A percentile compares a stretch with the other conserved stretches of the same genome.
Evolutionary conservation across 2,329 filamentous ascomycete genomes (phyloP).

Genomic region (Trichoderma polysporum): DNA sequence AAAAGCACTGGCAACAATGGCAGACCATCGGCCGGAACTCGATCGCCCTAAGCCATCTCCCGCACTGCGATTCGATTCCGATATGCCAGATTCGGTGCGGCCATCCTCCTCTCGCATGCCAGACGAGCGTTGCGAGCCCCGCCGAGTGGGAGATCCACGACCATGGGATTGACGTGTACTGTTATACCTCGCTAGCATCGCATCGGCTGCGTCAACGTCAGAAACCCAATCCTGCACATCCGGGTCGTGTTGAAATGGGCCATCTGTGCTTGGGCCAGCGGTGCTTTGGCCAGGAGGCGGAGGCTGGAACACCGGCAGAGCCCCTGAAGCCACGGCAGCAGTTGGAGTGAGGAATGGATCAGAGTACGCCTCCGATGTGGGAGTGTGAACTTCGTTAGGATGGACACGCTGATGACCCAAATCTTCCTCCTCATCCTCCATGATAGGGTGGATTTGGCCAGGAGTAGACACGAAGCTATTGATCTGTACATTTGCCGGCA

Average conservation of each 20-base stretch:
- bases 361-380: slow-evolving; percentile 39
- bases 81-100: slow-evolving; percentile 57
- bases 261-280: slow-evolving; percentile 44
- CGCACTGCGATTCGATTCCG: slow-evolving; percentile 52
- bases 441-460: slow-evolving; percentile 56
- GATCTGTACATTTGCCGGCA: slow-evolving; percentile 33
- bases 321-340: slow-evolving; percentile 22
- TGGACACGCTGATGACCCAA: slow-evolving; percentile 30
- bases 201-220: slow-evolving; percentile 55
- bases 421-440: slow-evolving; percentile 58
- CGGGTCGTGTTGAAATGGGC: slow-evolving; percentile 40
- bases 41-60: slow-evolving; percentile 43
- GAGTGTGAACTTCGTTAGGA: slow-evolving; percentile 32
- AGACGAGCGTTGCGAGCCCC: slow-evolving; percentile 38
- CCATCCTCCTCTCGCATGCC: slow-evolving; percentile 46
- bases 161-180: slow-evolving; percentile 32
- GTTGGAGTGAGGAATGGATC: slow-evolving; percentile 54
- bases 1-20: slow-evolving; percentile 33
- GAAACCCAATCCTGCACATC: slow-evolving; percentile 60
- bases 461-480: slow-evolving; percentile 32
- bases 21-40: slow-evolving; percentile 36
- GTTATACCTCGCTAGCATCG: slow-evolving; percentile 48
- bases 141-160: slow-evolving; percentile 41
- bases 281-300: slow-evolving; percentile 37
- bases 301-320: slow-evolving; percentile 25